Conservation (phyloP, 345 rosid genomes). For the Diplotaxis tenuifolia region DNA sequence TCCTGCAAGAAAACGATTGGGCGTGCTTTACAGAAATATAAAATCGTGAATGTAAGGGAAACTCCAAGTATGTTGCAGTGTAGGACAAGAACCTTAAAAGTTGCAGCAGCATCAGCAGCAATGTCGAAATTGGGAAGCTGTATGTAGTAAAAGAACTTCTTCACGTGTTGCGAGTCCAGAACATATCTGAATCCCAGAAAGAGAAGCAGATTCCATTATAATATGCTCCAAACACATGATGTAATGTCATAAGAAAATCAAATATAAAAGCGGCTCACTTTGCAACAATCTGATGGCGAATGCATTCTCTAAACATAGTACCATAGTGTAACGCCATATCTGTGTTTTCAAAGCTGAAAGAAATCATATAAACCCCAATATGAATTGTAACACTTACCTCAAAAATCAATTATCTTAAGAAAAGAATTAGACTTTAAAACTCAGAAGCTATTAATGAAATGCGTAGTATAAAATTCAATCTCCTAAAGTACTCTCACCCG, state of each 20-base stretch:
- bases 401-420: not conserved
- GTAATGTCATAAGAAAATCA: too few relatives aligned
- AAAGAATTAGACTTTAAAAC: not conserved
- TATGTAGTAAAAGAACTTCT: slow-evolving; percentile 86
- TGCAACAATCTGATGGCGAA: slow-evolving; percentile 93
- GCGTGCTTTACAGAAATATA: not conserved
- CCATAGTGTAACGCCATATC: slow-evolving; percentile 98
- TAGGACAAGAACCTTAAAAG: slow-evolving; percentile 76
- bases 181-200: slow-evolving; percentile 60
- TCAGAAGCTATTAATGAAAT: not conserved
- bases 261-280: slow-evolving; percentile 47
- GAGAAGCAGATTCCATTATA: not conserved
- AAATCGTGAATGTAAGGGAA: not conserved
- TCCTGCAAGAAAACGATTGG: slow-evolving; percentile 53
- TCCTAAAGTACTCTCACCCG: slow-evolving; percentile 52
- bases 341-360: slow-evolving; percentile 63
- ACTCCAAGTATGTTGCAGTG: not conserved
- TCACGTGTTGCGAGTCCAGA: slow-evolving; percentile 77
- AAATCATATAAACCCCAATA: slow-evolving; percentile 24
- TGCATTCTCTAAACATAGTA: slow-evolving; percentile 97
- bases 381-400: too few relatives aligned
- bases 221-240: too few relatives aligned
- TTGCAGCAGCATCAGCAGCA: slow-evolving; percentile 87
- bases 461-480: not conserved
- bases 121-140: slow-evolving; percentile 96